A percentile compares a stretch with the other conserved stretches of the same genome.
Evolutionary conservation across 2,329 filamentous ascomycete genomes (phyloP).

Genomic region (Raffaelea albimanens): DNA sequence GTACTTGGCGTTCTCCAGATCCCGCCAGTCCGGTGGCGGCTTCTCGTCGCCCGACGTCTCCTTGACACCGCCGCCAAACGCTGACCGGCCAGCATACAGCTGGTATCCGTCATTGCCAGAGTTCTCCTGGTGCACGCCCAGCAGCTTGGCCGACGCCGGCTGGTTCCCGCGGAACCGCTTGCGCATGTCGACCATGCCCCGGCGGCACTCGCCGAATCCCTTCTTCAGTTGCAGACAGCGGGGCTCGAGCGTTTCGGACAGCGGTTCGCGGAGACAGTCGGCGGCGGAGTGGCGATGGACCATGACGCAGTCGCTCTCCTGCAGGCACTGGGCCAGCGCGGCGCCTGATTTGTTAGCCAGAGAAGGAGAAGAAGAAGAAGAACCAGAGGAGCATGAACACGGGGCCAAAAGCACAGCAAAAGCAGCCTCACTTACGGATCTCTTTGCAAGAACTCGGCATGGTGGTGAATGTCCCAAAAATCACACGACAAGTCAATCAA

Average conservation of each 20-base stretch:
- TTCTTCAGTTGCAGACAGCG: constrained; percentile 90
- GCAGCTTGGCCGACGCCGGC: constrained; percentile 58
- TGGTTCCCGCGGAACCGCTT: constrained; percentile 95
- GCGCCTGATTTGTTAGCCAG: constrained; percentile 50
- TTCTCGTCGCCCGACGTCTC: constrained; percentile 60
- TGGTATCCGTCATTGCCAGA: constrained; percentile 40
- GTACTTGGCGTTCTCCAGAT: constrained; percentile 55
- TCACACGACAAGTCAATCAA: not conserved
- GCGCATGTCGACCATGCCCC: constrained; percentile 96
- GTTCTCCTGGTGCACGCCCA: constrained; percentile 16
- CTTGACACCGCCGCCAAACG: constrained; percentile 55
- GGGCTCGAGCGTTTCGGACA: constrained; percentile 70
- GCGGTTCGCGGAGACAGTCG: constrained; percentile 79
- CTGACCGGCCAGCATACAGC: constrained; percentile 69
- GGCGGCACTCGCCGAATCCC: constrained; percentile 89
- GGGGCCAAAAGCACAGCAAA: not conserved
- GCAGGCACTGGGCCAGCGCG: constrained; percentile 87
- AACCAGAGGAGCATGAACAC: constrained; percentile 4
- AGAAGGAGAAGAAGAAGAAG: constrained; percentile 7
- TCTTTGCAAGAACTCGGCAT: constrained; percentile 96
- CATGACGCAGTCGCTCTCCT: constrained; percentile 95
- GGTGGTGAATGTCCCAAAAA: not conserved
- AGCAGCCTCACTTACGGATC: constrained; percentile 59
- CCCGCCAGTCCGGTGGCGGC: constrained; percentile 51
- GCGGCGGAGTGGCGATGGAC: constrained; percentile 75